These are phyloP conservation scores for Geotrichum bryndzae DNA, from an alignment of 1,139 yeast genomes.

Conservation along the genomic window DNA sequence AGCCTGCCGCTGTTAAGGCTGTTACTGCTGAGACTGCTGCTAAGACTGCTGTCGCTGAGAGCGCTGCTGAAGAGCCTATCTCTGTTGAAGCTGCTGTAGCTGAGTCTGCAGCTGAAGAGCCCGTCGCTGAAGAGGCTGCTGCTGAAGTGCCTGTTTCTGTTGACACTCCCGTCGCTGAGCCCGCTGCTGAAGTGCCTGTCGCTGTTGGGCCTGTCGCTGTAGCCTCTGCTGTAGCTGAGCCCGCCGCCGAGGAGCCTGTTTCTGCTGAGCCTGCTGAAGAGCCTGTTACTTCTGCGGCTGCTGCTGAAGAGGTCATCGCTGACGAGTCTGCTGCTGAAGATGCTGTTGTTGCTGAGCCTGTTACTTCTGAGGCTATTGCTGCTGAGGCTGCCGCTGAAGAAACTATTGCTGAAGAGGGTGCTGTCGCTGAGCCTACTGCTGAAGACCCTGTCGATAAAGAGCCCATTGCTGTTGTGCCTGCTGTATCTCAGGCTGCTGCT, in stretches of 20 bases:
- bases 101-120: not conserved
- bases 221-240: not conserved
- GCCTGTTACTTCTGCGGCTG: not conserved
- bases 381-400: not conserved
- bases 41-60: not conserved
- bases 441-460: not conserved
- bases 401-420: not conserved
- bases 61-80: not conserved
- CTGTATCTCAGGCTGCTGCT: constrained; percentile 6
- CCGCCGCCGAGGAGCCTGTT: not conserved
- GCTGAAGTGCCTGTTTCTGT: no score
- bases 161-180: no score
- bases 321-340: not conserved
- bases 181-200: no score
- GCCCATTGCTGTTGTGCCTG: not conserved
- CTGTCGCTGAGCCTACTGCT: not conserved
- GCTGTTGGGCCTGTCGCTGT: not conserved
- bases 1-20: not conserved
- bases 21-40: not conserved
- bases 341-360: not conserved
- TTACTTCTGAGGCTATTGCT: not conserved
- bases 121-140: no score
- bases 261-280: not conserved
- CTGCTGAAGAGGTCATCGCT: not conserved
- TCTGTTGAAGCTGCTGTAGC: not conserved